Evolutionary conservation across 2,329 filamentous ascomycete genomes (phyloP).

Genomic region (Aspergillus versicolor): DNA sequence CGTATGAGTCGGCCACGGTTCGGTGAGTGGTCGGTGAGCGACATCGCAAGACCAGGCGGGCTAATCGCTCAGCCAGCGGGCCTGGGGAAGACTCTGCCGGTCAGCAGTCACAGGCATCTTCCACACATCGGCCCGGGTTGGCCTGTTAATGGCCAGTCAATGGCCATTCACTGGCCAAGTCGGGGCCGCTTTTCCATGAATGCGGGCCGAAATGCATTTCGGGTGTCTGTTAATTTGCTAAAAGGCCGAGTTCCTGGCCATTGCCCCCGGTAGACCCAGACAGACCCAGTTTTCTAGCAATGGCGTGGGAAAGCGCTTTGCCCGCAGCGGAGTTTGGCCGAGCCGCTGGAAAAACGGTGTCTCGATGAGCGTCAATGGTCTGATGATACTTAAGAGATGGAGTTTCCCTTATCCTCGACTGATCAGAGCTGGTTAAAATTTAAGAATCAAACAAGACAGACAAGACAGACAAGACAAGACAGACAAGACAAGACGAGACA

Average conservation of each 20-base stretch:
- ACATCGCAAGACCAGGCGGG: not conserved
- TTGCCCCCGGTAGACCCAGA: no score
- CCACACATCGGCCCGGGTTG: conserved; percentile 1
- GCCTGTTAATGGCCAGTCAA: not conserved
- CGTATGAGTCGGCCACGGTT: conserved; percentile 4
- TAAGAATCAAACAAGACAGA: not conserved
- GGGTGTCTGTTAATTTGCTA: no score
- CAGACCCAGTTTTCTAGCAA: no score
- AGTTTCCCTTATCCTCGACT: not conserved
- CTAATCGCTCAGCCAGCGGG: conserved; percentile 3
- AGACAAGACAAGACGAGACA: not conserved
- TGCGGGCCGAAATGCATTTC: not conserved
- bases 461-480: not conserved
- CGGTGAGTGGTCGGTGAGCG: not conserved
- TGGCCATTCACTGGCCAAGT: not conserved
- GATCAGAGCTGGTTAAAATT: no score
- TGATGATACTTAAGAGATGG: not conserved
- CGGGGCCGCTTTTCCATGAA: not conserved
- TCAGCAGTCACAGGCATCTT: not conserved
- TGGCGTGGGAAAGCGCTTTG: conserved; percentile 4
- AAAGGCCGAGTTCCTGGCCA: no score
- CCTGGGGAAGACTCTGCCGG: conserved; percentile 14
- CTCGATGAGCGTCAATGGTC: no score
- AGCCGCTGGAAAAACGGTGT: not conserved
- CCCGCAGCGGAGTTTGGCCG: not conserved